Conservation (phyloP, 805 yeast species). For the Wickerhamomyces mucosus region DNA sequence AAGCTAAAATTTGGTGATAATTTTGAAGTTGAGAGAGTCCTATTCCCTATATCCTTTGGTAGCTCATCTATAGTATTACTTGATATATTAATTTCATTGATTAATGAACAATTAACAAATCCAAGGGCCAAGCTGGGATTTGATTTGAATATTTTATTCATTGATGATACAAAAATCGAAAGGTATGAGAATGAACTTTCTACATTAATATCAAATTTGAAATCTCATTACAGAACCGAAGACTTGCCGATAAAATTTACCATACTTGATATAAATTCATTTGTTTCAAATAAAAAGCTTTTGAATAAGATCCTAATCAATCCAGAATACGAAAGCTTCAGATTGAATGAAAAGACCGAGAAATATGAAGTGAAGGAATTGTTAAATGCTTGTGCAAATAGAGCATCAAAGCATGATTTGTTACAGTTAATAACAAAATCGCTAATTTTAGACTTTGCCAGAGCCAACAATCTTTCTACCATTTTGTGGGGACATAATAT, state of each 20-base stretch:
- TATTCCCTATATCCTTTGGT: slow-evolving; percentile 62
- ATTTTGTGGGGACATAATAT: slow-evolving; percentile 67
- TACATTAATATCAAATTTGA: slow-evolving; percentile 9
- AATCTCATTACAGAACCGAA: slow-evolving; percentile 11
- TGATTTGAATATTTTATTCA: slow-evolving; percentile 39
- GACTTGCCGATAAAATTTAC: slow-evolving; percentile 29
- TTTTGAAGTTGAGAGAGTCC: slow-evolving; percentile 32
- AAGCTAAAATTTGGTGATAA: slow-evolving; percentile 56
- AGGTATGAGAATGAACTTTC: slow-evolving; percentile 9
- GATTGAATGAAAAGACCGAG: slow-evolving; percentile 7
- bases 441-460: slow-evolving; percentile 38
- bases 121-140: slow-evolving; percentile 67
- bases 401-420: slow-evolving; percentile 62
- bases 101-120: slow-evolving; percentile 50
- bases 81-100: slow-evolving; percentile 53
- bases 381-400: slow-evolving; percentile 33
- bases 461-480: slow-evolving; percentile 36
- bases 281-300: slow-evolving; percentile 22
- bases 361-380: slow-evolving; percentile 22
- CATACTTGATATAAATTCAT: slow-evolving; percentile 32
- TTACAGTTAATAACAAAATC: slow-evolving; percentile 35
- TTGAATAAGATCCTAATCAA: slow-evolving; percentile 25
- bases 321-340: slow-evolving; percentile 13
- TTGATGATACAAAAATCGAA: slow-evolving; percentile 29
- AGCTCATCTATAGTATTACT: slow-evolving; percentile 55